Base-by-base conservation (phyloP, 768 basidiomycete genomes). In the Serendipita vermifera region DNA sequence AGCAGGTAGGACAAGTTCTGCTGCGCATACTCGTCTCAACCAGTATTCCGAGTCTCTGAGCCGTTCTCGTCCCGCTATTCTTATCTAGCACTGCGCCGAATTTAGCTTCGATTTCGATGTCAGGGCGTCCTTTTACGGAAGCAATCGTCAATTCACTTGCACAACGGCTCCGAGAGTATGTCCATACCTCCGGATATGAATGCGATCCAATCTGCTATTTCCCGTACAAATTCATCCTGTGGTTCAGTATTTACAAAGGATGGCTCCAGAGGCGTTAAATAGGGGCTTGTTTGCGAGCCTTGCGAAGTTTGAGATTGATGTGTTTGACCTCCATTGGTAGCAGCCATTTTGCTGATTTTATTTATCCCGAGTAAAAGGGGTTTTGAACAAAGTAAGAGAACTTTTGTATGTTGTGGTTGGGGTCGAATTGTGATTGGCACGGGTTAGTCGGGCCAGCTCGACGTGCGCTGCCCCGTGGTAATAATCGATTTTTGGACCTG, bases 211-310 rank as follows among this genome's bases (percentile, higher is more conserved):
- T 94, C 88, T 33, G 88, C 91, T 56, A 96, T 77, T 66, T 90
- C 87, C 65, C 81, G 81, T 66, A 91, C 90, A 65, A 96, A 92
- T 65, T 94, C 92, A 68, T 96, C 92, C 29, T 89, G 72, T 1
- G 91, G 91, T 65, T 93, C 91, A 51, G 90, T 82, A 55, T 85
- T 86, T 27, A 96, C 79, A 60, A 93, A 88, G 14, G 85, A 87
- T 3, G 69, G 68, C 43, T 68, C 66, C 27, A 70, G 62, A 2
- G 64, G 41, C 32, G 17, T 27, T 11, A 31, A 22, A 51, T 51
- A 51, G 24, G 46, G 46, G 17, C 32, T 51, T 29, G 46, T 5
- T n/a, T 51, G 46, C n/a, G 22, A 20, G 29, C 22, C n/a, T 17
- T 17, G 7, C 9, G 39, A 26, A 15, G 41, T 26, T 15, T 31